Base-by-base conservation (phyloP, 2,329 filamentous ascomycete genomes). In the Xylaria sp. region DNA sequence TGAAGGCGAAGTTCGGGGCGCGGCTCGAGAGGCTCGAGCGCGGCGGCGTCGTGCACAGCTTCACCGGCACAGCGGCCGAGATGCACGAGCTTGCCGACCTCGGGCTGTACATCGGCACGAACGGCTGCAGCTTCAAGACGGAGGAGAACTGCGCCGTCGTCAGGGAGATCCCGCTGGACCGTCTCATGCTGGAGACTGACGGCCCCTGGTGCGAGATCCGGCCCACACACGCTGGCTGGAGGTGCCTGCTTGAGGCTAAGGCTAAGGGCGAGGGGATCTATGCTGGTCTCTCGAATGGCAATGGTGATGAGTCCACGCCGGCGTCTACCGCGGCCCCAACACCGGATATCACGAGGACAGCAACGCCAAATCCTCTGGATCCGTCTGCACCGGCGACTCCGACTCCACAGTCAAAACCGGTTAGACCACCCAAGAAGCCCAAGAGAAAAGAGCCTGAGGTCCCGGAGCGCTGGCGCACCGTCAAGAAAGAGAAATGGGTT, bases 131-230 rank as follows among this genome's bases (percentile, higher is more conserved):
- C 75, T 88, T 99, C 84, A 99, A 98, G 85, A 98, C 93, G 5
- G 90, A 87, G 11, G 93, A 97, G 78, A 99, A 98, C 75, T 88
- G 97, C 48, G 90, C 88, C 14, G 94, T 98, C 2, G 93, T 98
- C 11, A 89, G 86, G 70, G 88, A 91, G 68, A 89, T 98, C 47
- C 92, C 90, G 11, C 82, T 99, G 11, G 89, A 94, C 64, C 83
- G 90, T 55, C 80, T 99, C 62, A 97, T 98, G 86, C 89, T 99
- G 56, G 96, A 99, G 85, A 99, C 96, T 0, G 96, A 99, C 78
- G 96, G 96, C 2, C 96, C 96, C 2, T 99, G 96, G 92, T 99
- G 96, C 77, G 96, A 99, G 79, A 95, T 99, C 67, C 86, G 96
- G 27, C 91, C 94, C 0, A 93, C 89, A 34, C 95, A 99, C 81